These are phyloP conservation scores for Metschnikowia cubensis DNA, from an alignment of 805 yeast genomes.

Conservation along the genomic window DNA sequence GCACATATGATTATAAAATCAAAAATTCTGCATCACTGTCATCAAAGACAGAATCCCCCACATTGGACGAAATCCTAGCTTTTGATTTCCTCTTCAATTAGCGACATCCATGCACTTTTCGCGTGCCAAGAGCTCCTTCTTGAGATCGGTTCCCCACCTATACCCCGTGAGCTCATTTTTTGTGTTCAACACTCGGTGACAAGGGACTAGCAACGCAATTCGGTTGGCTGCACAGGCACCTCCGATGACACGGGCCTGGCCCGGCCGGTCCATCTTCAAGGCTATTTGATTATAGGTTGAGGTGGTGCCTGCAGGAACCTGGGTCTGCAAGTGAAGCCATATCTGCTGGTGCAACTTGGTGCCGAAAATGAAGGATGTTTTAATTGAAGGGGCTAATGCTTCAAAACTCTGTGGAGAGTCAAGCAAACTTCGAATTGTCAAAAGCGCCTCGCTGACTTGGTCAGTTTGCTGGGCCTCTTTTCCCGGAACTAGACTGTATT, in stretches of 20 bases:
- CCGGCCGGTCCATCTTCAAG: constrained; percentile 22
- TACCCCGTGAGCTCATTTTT: constrained; percentile 34
- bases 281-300: constrained; percentile 34
- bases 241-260: constrained; percentile 37
- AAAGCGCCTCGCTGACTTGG: neutral
- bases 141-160: constrained; percentile 35
- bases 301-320: constrained; percentile 26
- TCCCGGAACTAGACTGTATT: constrained; percentile 9
- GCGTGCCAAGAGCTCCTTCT: constrained; percentile 17
- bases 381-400: constrained; percentile 20
- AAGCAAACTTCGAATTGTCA: constrained; percentile 5
- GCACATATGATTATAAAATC: neutral
- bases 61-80: constrained; percentile 9
- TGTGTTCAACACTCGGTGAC: constrained; percentile 38
- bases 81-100: constrained; percentile 13
- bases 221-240: constrained; percentile 39
- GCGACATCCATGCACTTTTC: constrained; percentile 3
- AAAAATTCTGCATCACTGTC: neutral
- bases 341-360: constrained; percentile 36
- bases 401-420: constrained; percentile 6
- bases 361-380: constrained; percentile 27
- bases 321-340: constrained; percentile 29
- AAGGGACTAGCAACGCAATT: constrained; percentile 39
- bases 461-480: neutral
- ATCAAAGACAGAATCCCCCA: neutral